These are phyloP conservation scores for Saururus chinensis DNA, from an alignment of 164 flowering plant species.

Conservation along the genomic window DNA sequence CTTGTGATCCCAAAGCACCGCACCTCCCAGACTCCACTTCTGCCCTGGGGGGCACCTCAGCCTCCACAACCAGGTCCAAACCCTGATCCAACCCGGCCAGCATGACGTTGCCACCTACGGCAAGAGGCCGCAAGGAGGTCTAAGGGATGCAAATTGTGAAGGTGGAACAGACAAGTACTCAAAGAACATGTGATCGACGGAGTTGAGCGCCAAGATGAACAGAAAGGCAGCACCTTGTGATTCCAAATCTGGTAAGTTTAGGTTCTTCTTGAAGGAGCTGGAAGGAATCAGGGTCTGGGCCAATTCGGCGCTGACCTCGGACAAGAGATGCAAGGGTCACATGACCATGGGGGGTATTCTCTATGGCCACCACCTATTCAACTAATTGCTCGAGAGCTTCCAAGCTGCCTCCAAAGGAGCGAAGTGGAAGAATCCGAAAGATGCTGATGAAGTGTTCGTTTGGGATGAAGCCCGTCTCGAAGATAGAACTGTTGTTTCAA, in stretches of 20 bases:
- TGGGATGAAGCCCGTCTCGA: conserved; percentile 75
- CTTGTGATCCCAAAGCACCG: no score
- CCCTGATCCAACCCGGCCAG: conserved; percentile 59
- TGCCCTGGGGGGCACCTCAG: conserved; percentile 66
- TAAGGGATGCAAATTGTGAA: no score
- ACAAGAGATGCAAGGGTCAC: conserved; percentile 12
- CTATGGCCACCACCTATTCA: conserved; percentile 7
- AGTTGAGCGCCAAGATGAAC: conserved; percentile 4
- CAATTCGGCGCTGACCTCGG: conserved; percentile 4
- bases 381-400: conserved; percentile 11
- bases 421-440: no score
- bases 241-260: conserved; percentile 2
- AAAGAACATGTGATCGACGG: conserved; percentile 12
- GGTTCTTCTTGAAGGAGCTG: conserved; percentile 11
- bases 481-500: conserved; percentile 65
- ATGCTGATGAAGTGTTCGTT: no score
- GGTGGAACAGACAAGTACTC: no score
- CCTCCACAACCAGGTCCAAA: conserved; percentile 76
- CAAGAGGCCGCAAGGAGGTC: conserved; percentile 42
- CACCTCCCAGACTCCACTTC: conserved; percentile 78
- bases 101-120: conserved; percentile 63
- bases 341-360: conserved; percentile 13
- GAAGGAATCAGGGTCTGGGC: conserved; percentile 2
- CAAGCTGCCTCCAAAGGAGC: conserved; percentile 26
- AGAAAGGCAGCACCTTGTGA: conserved; percentile 3